Evolutionary conservation across 371 early-diverging fungal species (phyloP).

Genomic region (Choanephora cucurbitarum): DNA sequence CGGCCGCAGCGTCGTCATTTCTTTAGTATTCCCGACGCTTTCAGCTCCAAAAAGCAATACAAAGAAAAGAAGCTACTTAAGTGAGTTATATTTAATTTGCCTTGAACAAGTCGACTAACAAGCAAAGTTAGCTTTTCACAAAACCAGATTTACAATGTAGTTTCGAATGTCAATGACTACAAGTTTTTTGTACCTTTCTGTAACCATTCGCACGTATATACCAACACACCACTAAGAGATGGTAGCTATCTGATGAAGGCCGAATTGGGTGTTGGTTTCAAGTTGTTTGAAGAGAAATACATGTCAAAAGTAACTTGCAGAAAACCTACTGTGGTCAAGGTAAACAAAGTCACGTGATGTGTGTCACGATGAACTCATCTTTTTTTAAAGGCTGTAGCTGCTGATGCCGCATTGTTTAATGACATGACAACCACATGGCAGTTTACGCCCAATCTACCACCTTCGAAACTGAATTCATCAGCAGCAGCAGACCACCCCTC

Average conservation of each 20-base stretch:
- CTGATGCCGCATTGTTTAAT: constrained; percentile 69
- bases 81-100: constrained; percentile 15
- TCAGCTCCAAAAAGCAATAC: constrained; percentile 33
- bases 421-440: constrained; percentile 70
- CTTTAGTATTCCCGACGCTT: constrained; percentile 26
- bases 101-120: neutral
- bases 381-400: constrained; percentile 60
- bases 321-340: constrained; percentile 55
- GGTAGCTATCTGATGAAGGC: constrained; percentile 53
- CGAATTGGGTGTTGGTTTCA: constrained; percentile 77
- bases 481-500: constrained; percentile 50
- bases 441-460: constrained; percentile 57
- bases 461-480: constrained; percentile 27
- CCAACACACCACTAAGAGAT: constrained; percentile 20
- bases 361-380: neutral
- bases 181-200: constrained; percentile 81
- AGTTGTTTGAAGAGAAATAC: constrained; percentile 73
- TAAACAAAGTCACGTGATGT: constrained; percentile 13
- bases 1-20: constrained; percentile 24
- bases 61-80: constrained; percentile 35
- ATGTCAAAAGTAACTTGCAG: constrained; percentile 73
- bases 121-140: constrained; percentile 61
- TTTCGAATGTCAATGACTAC: constrained; percentile 78
- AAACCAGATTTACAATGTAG: constrained; percentile 71
- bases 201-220: constrained; percentile 61